phyloP scores from a whole-genome alignment of 108 stramenopile genomes.

The Nitzschia inconspicua region DNA sequence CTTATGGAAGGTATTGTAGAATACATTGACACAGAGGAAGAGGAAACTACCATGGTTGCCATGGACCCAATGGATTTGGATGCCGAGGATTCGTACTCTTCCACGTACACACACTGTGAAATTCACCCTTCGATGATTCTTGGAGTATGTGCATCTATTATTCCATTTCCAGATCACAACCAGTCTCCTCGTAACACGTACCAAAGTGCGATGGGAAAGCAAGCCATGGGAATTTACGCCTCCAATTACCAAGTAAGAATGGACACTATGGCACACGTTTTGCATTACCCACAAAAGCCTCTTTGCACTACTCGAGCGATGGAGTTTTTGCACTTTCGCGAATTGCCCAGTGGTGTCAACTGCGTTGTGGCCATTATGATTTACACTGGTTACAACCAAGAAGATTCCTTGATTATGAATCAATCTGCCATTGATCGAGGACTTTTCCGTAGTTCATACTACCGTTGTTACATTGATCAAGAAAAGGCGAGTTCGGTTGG shows the following conservation, averaged over 20 bases:
- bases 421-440: constrained; percentile 98
- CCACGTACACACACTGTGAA: constrained; percentile 99
- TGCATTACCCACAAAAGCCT: constrained; percentile 99
- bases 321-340: constrained; percentile 97
- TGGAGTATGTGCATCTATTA: constrained; percentile 92
- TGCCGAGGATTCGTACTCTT: constrained; percentile 81
- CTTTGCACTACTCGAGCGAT: constrained; percentile 96
- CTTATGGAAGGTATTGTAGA: constrained; percentile 94
- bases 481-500: constrained; percentile 84
- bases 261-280: constrained; percentile 99
- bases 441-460: constrained; percentile 95
- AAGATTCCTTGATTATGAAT: constrained; percentile 99
- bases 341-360: constrained; percentile 98
- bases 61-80: constrained; percentile 95
- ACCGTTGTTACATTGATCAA: constrained; percentile 91
- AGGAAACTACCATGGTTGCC: constrained; percentile 98
- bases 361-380: constrained; percentile 96
- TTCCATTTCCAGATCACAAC: constrained; percentile 99
- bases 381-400: constrained; percentile 99
- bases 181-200: constrained; percentile 99
- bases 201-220: constrained; percentile 93
- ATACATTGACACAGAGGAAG: constrained; percentile 98
- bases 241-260: constrained; percentile 98
- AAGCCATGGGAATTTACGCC: constrained; percentile 97
- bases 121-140: constrained; percentile 99